These are phyloP conservation scores for Phoma herbarum DNA, from an alignment of 2,329 filamentous ascomycete species.

Conservation along the genomic window DNA sequence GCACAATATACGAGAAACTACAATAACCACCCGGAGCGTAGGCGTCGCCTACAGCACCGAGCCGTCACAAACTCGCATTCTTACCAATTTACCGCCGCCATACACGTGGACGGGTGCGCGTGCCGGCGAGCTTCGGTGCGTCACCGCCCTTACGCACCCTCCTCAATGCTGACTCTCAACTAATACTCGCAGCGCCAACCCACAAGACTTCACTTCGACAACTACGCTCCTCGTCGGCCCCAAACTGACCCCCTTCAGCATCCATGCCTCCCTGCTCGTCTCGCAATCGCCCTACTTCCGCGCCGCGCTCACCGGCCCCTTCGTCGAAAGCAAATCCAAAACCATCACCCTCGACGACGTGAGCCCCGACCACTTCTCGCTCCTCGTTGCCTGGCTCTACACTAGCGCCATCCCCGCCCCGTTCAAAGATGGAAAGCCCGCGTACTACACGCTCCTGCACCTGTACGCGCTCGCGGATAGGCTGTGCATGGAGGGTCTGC, in stretches of 20 bases:
- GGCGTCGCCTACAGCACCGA: constrained; percentile 22
- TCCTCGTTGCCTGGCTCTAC: constrained; percentile 63
- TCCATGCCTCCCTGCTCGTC: constrained; percentile 61
- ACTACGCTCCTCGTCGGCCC: constrained; percentile 52
- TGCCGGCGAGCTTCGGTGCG: constrained; percentile 32
- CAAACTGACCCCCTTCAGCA: constrained; percentile 52
- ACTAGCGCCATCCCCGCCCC: constrained; percentile 52
- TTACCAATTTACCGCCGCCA: constrained; percentile 42
- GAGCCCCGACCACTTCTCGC: constrained; percentile 57
- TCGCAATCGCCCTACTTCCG: constrained; percentile 60
- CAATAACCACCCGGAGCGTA: constrained; percentile 24
- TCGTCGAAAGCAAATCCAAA: constrained; percentile 56
- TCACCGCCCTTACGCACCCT: not conserved
- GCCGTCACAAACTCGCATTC: constrained; percentile 27
- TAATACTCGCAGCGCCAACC: constrained; percentile 46
- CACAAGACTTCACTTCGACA: constrained; percentile 53
- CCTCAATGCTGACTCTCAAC: not conserved
- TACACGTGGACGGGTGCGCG: constrained; percentile 39
- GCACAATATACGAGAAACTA: constrained; percentile 21
- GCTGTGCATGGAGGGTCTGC: constrained; percentile 56
- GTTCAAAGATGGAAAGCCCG: constrained; percentile 58
- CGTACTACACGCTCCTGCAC: constrained; percentile 61
- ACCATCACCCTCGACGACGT: constrained; percentile 57
- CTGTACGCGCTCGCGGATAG: constrained; percentile 58
- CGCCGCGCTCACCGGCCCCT: constrained; percentile 58